Base-by-base conservation (phyloP, 495 filamentous ascomycete genomes). In the Xylaria intraflava region DNA sequence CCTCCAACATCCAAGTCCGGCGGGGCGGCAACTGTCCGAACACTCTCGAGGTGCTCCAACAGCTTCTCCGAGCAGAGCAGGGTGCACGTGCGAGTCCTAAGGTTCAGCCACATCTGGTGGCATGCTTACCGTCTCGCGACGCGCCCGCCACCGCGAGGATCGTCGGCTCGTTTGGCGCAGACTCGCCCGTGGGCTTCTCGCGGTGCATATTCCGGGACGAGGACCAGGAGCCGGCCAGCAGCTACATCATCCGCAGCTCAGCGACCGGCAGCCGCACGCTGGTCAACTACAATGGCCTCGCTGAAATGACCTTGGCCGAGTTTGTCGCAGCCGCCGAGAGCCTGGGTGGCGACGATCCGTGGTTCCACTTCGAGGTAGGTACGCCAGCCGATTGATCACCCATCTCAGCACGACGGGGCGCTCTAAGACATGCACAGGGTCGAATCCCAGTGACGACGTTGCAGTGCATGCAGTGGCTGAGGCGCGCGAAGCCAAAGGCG, bases 301-400 rank as follows among this genome's bases (percentile, higher is more conserved):
- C 46, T 24, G 53, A 56, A 30, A 56, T 56, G 46, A 39, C 46
- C 22, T 42, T 51, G 35, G 29, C 36, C 19, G 53, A 56, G 31
- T 56, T 56, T 40, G 46, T 56, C 6, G 30, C 29, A 29, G 46
- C 53, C 30, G 46, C 45, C 46, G 53, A 56, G 26, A 36, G 23
- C 40, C 26, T 50, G 31, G 39, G 33, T 31, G 17, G 45, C 16
- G 45, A 55, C 27, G 46, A 43, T 23, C 58, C 61, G n/a, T 87
- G 82, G 82, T 87, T 80, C 70, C 85, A 89, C 72, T 89, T 89
- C 58, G 85, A 88, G 75, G 85, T 85, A 88, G 75, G 85, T 85
- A 68, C 43, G 76, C 47, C 38, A 51, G 53, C 58, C 51, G 19
- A 49, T 43, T 49, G 45, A 62, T 45, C 43, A 46, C 14, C n/a